Evolutionary conservation across 345 rosid genomes (phyloP), one percentile per base, ranked within the genome.

Genomic region (Passiflora organensis): DNA sequence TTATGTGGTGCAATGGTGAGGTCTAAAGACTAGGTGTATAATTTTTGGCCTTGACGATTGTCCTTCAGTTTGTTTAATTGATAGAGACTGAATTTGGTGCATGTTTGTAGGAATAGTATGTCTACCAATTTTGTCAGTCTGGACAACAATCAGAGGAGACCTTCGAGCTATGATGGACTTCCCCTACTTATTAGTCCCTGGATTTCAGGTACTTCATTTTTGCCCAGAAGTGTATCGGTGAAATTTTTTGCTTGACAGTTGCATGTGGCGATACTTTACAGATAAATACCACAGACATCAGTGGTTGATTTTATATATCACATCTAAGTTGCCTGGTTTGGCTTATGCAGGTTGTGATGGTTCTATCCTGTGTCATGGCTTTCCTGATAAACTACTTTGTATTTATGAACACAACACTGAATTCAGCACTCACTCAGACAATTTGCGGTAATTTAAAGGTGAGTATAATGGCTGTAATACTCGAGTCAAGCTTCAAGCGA

Each of bases 1-100:
- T 57, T 46, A 68, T 68, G 73, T 68, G 73, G 73, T 62, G 64
- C 64, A 62, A 62, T 28, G 73, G 68, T 68, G 50, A 62, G 68
- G 43, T 44, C 18, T 42, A 2, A 49, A 25, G 39, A 43, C 47
- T 25, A 16, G 21, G 16, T 49, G 13, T 25, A 10, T n/a, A n/a
- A n/a, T n/a, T 16, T 36, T 60, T 53, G 36, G 13, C 11, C 2
- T 48, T 58, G 9, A 46, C 3, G 43, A 12, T 39, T 12, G 13
- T 23, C 19, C 20, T 25, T 13, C 9, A 16, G 5, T 43, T 20
- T 23, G 19, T 13, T 28, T 15, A 5, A 51, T 24, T 42, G 4
- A 19, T 43, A 22, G 18, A 48, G 32, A 13, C 28, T 44, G 15
- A 28, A 58, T 5, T 20, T 41, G 2, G 25, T 25, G 32, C 64